Evolutionary conservation across 2,329 filamentous ascomycete genomes (phyloP), one percentile per base, ranked within the genome.

Genomic region (Aureobasidium sp.): DNA sequence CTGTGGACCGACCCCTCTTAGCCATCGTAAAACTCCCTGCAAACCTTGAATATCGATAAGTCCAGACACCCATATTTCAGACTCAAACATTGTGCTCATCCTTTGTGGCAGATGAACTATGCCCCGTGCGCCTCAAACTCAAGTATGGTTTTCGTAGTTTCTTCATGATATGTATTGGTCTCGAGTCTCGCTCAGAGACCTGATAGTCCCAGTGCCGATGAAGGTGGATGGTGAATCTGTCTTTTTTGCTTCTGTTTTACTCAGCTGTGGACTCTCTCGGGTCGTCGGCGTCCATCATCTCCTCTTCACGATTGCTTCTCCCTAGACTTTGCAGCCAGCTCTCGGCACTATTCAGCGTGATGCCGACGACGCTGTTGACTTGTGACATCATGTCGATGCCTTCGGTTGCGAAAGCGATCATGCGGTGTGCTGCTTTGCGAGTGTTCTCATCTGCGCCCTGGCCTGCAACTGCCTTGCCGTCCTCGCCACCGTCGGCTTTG

Each of bases 361-460:
- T 89, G 67, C 95, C 90, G 10, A 97, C 82, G 2, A 97, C 90
- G 5, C 87, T 85, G 44, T 87, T 94, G 54, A 99, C 91, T 72
- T 97, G 91, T 0, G 85, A 83, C 81, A 97, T 91, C 88, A 97
- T 96, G 67, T 97, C 91, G 14, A 97, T 79, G 0, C 92, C 91
- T 72, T 97, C 93, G 68, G 88, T 89, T 7, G 93, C 93, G 57
- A 97, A 84, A 1, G 94, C 85, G 13, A 97, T 77, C 61, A 95
- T 91, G 44, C 88, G 82, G 67, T 91, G 87, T 0, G 90, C 91
- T 57, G 77, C 78, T 9, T 79, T 74, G 11, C 79, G 80, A 21
- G 81, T 80, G 47, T 81, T 79, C 34, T 70, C 71, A 14, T 68
- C 70, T n/a, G 63, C 65, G 11, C 30, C 25, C 9, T 49, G 44